phyloP scores from a whole-genome alignment of 176 grass and related monocot genomes.

The maize (Zea mays) region DNA sequence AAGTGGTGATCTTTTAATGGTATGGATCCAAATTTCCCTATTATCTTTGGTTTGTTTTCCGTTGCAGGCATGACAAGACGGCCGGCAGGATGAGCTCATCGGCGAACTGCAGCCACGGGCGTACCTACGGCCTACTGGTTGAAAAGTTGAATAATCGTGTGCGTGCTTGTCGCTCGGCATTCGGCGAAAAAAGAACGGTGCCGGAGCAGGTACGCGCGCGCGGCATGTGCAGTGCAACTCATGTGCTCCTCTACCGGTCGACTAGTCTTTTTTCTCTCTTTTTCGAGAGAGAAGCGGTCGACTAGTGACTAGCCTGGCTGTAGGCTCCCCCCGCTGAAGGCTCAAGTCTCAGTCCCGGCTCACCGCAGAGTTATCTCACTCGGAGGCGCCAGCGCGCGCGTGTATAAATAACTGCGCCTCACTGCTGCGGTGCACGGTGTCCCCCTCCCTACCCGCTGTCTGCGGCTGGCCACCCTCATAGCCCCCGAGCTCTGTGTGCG shows the following conservation, averaged over 20 bases:
- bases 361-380: neutral
- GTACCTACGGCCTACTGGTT: neutral
- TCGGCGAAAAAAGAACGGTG: neutral
- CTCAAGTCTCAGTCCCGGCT: no score
- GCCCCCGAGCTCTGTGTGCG: neutral
- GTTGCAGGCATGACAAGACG: neutral
- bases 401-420: constrained; percentile 9
- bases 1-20: no score
- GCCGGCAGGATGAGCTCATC: neutral
- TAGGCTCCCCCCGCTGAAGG: no score
- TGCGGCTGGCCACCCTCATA: neutral
- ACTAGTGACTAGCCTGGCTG: no score
- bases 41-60: neutral
- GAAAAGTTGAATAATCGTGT: neutral
- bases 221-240: neutral
- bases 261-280: neutral
- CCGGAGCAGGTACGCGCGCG: neutral
- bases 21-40: no score
- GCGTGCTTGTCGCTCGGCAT: neutral
- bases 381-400: neutral
- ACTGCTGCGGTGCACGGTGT: neutral
- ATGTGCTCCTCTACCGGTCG: no score
- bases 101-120: neutral
- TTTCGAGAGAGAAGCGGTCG: neutral
- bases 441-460: neutral